These are phyloP conservation scores for Sanguinoderma infundibulare DNA, from an alignment of 1,284 basidiomycete genomes.

Conservation along the genomic window DNA sequence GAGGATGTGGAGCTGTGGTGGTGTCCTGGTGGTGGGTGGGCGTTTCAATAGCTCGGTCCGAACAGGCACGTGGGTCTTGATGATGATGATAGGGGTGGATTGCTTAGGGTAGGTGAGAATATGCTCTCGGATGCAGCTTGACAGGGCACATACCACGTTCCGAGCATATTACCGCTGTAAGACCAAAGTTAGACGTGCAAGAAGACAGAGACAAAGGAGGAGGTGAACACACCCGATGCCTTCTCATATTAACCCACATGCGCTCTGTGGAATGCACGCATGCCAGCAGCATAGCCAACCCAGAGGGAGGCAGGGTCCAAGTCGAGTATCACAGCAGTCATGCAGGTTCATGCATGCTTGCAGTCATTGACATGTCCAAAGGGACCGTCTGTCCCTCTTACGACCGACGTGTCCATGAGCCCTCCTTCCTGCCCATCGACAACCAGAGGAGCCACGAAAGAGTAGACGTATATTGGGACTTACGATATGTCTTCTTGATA, in stretches of 20 bases:
- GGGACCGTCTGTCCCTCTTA: too few relatives aligned
- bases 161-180: constrained; percentile 62
- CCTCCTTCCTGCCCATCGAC: too few relatives aligned
- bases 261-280: too few relatives aligned
- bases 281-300: too few relatives aligned
- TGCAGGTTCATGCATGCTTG: too few relatives aligned
- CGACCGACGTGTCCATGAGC: too few relatives aligned
- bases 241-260: constrained; percentile 67
- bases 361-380: too few relatives aligned
- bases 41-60: constrained; percentile 50
- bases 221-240: constrained; percentile 59
- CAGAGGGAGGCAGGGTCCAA: too few relatives aligned
- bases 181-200: constrained; percentile 5
- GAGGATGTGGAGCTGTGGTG: constrained; percentile 21
- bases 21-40: constrained; percentile 25
- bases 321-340: too few relatives aligned
- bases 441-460: too few relatives aligned
- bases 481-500: too few relatives aligned
- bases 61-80: constrained; percentile 41
- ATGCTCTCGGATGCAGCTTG: constrained; percentile 56
- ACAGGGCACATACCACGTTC: constrained; percentile 64
- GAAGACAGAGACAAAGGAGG: constrained; percentile 7
- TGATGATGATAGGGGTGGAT: constrained; percentile 26
- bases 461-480: too few relatives aligned
- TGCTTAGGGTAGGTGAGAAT: constrained; percentile 35